A percentile compares a stretch with the other conserved stretches of the same genome.
These are phyloP conservation scores for Porphyrellus sp. DNA, from an alignment of 1,284 basidiomycete species.

Conservation along the genomic window DNA sequence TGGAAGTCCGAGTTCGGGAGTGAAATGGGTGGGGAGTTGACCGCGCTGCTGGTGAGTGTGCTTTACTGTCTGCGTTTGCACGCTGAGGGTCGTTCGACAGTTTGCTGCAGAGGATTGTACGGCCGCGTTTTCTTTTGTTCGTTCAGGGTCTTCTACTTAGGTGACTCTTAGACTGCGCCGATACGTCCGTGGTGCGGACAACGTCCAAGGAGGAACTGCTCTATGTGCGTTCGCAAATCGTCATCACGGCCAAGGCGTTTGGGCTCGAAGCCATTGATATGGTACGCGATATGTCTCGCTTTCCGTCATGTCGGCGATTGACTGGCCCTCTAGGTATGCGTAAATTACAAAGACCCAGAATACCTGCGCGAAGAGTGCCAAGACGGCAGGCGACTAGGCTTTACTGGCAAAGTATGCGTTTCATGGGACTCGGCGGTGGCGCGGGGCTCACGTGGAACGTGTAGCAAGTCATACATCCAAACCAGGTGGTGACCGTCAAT, in stretches of 20 bases:
- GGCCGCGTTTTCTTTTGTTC: slow-evolving; percentile 15
- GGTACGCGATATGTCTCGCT: slow-evolving; percentile 41
- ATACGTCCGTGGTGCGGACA: slow-evolving; percentile 84
- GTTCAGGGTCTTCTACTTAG: slow-evolving; percentile 2
- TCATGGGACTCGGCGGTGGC: not conserved
- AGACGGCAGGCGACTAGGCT: slow-evolving; percentile 78
- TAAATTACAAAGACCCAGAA: slow-evolving; percentile 79
- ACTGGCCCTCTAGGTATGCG: slow-evolving; percentile 65
- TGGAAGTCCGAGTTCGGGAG: slow-evolving; percentile 53
- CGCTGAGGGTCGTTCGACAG: slow-evolving; percentile 40
- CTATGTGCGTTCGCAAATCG: slow-evolving; percentile 83
- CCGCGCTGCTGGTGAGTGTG: slow-evolving; percentile 49
- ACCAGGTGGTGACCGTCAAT: slow-evolving; percentile 80
- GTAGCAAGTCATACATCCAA: slow-evolving; percentile 93
- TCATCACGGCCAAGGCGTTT: slow-evolving; percentile 82
- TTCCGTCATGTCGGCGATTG: not conserved
- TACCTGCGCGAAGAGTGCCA: slow-evolving; percentile 73
- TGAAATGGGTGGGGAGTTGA: slow-evolving; percentile 47
- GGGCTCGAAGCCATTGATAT: slow-evolving; percentile 86
- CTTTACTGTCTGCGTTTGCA: slow-evolving; percentile 35
- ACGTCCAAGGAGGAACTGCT: slow-evolving; percentile 72
- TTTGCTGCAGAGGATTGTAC: slow-evolving; percentile 90
- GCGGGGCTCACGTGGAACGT: slow-evolving; percentile 2
- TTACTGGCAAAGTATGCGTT: slow-evolving; percentile 72
- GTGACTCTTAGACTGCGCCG: slow-evolving; percentile 69